These are phyloP conservation scores for Poronia punctata DNA, from an alignment of 495 filamentous ascomycete species.

Conservation along the genomic window DNA sequence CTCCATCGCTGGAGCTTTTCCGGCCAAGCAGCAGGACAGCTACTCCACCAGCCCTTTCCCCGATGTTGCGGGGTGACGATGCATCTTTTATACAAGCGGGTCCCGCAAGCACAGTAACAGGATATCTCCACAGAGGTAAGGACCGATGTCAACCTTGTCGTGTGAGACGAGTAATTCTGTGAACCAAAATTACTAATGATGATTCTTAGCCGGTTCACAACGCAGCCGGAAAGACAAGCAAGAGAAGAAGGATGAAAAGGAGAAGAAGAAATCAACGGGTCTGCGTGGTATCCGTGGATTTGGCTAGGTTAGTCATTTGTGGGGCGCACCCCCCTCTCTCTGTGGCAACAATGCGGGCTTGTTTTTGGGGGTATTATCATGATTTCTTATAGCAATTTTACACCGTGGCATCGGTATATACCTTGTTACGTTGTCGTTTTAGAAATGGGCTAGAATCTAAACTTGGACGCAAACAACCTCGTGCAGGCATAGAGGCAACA, in stretches of 20 bases:
- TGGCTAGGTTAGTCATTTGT: too few species aligned
- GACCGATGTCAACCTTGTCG: not conserved
- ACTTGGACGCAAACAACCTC: too few species aligned
- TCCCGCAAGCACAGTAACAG: constrained; percentile 38
- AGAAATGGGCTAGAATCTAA: too few species aligned
- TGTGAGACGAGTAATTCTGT: constrained; percentile 17
- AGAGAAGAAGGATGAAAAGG: constrained; percentile 41
- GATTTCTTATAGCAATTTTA: too few species aligned
- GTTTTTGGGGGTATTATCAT: too few species aligned
- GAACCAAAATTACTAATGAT: too few species aligned
- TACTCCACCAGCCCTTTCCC: constrained; percentile 15
- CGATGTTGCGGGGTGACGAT: constrained; percentile 25
- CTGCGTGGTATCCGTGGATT: constrained; percentile 46
- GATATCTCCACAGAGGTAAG: constrained; percentile 41
- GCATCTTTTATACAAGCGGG: constrained; percentile 17
- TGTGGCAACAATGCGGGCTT: too few species aligned
- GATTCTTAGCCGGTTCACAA: constrained; percentile 49
- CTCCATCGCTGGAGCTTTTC: constrained; percentile 31
- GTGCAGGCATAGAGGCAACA: too few species aligned
- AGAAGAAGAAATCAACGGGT: constrained; percentile 45
- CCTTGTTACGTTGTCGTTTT: too few species aligned
- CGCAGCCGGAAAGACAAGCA: constrained; percentile 49
- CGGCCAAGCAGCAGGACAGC: constrained; percentile 4
- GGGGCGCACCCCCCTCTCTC: too few species aligned
- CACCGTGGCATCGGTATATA: too few species aligned